Conservation (phyloP, 768 basidiomycete genomes). For the Mycena indigotica region DNA sequence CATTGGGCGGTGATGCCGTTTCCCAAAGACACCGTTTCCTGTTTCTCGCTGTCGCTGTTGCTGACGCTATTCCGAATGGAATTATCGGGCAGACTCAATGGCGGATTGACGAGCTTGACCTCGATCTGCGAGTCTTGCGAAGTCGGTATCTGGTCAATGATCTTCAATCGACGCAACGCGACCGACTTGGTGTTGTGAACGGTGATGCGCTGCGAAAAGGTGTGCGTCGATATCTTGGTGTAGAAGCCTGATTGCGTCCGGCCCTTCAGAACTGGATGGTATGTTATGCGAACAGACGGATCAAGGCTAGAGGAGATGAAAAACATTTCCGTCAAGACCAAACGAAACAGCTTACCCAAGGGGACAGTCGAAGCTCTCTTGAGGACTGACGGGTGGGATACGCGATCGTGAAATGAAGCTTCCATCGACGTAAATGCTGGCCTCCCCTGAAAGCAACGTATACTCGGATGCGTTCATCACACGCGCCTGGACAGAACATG, state of each 20-base stretch:
- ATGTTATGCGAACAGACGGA: conserved; percentile 40
- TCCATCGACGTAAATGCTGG: conserved; percentile 45
- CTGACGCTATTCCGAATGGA: conserved; percentile 3
- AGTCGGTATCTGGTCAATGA: conserved; percentile 40
- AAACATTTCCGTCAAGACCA: not conserved
- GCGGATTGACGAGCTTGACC: conserved; percentile 35
- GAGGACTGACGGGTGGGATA: conserved; percentile 38
- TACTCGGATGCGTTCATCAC: conserved; percentile 44
- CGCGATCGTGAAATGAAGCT: conserved; percentile 40
- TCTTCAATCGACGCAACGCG: conserved; percentile 28
- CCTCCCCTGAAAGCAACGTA: conserved; percentile 36
- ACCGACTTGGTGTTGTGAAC: conserved; percentile 38
- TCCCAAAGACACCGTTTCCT: conserved; percentile 5
- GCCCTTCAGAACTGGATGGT: conserved; percentile 39
- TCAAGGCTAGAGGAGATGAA: conserved; percentile 33
- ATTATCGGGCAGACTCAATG: conserved; percentile 16
- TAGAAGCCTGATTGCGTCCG: conserved; percentile 37
- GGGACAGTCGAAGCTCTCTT: conserved; percentile 43
- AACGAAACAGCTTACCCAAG: conserved; percentile 35
- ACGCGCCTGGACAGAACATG: conserved; percentile 30
- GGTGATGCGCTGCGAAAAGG: conserved; percentile 39
- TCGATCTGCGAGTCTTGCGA: conserved; percentile 35
- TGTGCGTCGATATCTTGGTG: conserved; percentile 31
- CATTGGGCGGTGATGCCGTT: conserved; percentile 38
- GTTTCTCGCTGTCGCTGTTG: not conserved